phyloP scores from a whole-genome alignment of 257 asterid genomes.

The Datura wrightii region DNA sequence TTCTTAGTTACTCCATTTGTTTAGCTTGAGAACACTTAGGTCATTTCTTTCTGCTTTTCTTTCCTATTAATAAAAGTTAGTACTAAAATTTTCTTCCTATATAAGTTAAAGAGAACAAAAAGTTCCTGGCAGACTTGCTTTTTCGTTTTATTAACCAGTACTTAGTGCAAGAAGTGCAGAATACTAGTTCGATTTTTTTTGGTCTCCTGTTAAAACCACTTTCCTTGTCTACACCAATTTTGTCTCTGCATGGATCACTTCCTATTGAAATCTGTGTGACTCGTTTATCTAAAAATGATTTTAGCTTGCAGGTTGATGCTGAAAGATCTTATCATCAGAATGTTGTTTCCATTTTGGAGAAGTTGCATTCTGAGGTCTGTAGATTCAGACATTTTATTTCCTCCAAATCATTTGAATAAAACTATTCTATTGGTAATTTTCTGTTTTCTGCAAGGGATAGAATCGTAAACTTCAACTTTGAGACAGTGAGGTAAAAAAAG shows the following conservation, averaged over 20 bases:
- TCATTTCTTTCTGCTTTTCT: background rate
- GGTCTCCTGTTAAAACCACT: background rate
- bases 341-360: conserved; percentile 76
- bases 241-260: conserved; percentile 9
- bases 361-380: conserved; percentile 79
- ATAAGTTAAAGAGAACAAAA: background rate
- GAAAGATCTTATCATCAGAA: conserved; percentile 89
- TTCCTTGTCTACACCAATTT: background rate
- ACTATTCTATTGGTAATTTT: background rate
- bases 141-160: background rate
- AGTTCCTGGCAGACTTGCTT: background rate
- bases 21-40: background rate
- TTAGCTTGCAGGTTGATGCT: conserved; percentile 75
- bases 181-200: background rate
- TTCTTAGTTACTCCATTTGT: background rate
- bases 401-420: conserved; percentile 19
- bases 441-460: background rate
- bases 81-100: background rate
- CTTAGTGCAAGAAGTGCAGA: background rate
- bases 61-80: background rate
- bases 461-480: background rate
- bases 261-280: conserved; percentile 9
- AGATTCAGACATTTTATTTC: conserved; percentile 23
- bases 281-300: conserved; percentile 38
- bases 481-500: background rate